Conservation (phyloP, 306 rosid genomes). For the Vigna hirtella region DNA sequence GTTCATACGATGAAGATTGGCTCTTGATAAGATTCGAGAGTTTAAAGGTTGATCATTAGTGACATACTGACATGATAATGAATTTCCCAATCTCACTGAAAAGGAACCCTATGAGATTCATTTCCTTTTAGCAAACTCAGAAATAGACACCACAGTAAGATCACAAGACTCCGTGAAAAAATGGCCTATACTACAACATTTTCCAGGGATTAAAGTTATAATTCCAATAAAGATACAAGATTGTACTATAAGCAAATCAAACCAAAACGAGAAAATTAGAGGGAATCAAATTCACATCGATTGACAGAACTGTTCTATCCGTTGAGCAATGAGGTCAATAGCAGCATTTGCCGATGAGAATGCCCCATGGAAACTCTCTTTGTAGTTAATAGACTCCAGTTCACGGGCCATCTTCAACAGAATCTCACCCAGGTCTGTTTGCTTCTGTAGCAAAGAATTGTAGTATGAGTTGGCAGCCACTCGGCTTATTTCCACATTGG, state of each 20-base stretch:
- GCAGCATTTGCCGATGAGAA: slow-evolving; percentile 98
- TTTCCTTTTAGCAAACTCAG: slow-evolving; percentile 1
- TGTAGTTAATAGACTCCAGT: slow-evolving; percentile 77
- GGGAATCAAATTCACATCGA: slow-evolving; percentile 36
- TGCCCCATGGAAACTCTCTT: slow-evolving; percentile 95
- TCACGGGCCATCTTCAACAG: slow-evolving; percentile 77
- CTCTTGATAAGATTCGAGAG: background rate
- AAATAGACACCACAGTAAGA: background rate
- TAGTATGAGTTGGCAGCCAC: slow-evolving; percentile 85
- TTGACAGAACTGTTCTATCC: slow-evolving; percentile 55
- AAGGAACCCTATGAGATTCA: background rate
- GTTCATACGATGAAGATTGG: background rate
- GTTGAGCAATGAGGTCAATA: slow-evolving; percentile 71
- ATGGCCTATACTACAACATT: slow-evolving; percentile 18
- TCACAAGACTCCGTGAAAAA: background rate
- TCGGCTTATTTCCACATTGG: slow-evolving; percentile 87
- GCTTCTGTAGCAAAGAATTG: slow-evolving; percentile 64
- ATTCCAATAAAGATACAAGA: background rate
- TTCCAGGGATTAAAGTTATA: background rate
- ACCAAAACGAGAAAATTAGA: background rate
- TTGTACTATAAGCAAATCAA: background rate
- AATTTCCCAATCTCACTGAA: background rate
- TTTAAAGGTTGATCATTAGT: background rate
- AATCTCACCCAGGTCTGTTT: slow-evolving; percentile 80
- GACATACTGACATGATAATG: background rate